Base-by-base conservation (phyloP, 2,329 filamentous ascomycete genomes). In the Xylaria sp. region DNA sequence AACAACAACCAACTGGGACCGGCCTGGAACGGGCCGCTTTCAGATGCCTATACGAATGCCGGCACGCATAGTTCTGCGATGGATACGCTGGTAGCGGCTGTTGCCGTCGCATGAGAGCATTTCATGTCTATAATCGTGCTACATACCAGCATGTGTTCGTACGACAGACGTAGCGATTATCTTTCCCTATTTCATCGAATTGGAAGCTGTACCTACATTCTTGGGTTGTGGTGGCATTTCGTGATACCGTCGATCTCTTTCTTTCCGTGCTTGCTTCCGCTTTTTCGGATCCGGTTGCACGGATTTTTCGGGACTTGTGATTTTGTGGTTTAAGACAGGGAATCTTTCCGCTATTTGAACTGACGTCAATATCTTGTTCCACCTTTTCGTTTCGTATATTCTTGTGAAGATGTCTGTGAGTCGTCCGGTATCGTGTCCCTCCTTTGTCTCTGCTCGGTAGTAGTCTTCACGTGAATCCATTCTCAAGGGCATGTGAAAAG, bases 31-130 rank as follows among this genome's bases (percentile, higher is more conserved):
- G 70, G 72, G 10, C 71, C 71, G 8, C 70, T 67, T 30, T 30
- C 23, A 30, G 23, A 30, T 54, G 60, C 65, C 37, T 65, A 65
- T 11, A 65, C 69, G 11, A 67, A 59, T 30, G 70, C 70, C 9
- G 66, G 66, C 49, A 68, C 69, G 8, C 68, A 72, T 13, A 70
- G 69, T 59, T 71, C 70, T 37, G 70, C 71, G 11, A 55, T 71
- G 30, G 70, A 72, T 55, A 66, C 65, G 6, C 60, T 71, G 13
- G 66, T 71, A 35, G 69, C 67, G 18, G 70, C 70, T 16, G 61
- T 67, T 19, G 68, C 62, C 19, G 66, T 68, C 30, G 65, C 68
- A n/a, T 71, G 55, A 63, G 49, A 47, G 56, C 48, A 46, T 39
- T 59, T 48, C 9, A n/a, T 57, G 60, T 56, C 19, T 49, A 59